These are phyloP conservation scores for Syncephalastrum racemosum DNA, from an alignment of 371 early-diverging fungal species.

Conservation along the genomic window DNA sequence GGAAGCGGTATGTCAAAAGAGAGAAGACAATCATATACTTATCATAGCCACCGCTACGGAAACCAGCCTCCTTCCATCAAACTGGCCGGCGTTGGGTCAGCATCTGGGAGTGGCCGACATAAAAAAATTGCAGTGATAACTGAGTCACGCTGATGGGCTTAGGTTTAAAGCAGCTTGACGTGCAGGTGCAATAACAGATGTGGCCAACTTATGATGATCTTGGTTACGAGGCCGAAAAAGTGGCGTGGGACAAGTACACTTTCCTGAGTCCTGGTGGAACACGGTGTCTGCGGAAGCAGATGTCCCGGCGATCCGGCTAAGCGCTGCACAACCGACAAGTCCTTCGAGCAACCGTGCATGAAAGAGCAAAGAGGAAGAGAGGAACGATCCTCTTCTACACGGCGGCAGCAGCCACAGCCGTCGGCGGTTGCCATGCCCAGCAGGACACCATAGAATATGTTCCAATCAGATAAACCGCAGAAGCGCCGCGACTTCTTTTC, in stretches of 20 bases:
- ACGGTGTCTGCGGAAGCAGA: constrained; percentile 65
- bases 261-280: constrained; percentile 79
- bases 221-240: constrained; percentile 66
- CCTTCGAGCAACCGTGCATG: constrained; percentile 86
- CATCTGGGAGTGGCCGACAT: no score
- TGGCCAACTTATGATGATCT: no score
- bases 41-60: no score
- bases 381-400: background rate
- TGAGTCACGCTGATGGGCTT: no score
- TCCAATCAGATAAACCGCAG: constrained; percentile 6
- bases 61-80: no score
- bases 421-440: background rate
- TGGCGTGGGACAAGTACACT: constrained; percentile 64
- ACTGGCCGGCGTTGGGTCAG: no score
- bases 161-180: no score
- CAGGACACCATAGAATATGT: constrained; percentile 13
- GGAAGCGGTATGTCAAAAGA: no score
- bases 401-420: constrained; percentile 4
- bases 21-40: no score
- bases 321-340: constrained; percentile 56
- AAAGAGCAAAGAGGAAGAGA: constrained; percentile 25
- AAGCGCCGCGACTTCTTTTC: constrained; percentile 37
- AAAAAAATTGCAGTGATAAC: no score
- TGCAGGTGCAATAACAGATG: no score
- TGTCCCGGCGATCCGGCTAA: constrained; percentile 60